Base-by-base conservation (phyloP, 331 rosid species). In the Pyrus hybrid region DNA sequence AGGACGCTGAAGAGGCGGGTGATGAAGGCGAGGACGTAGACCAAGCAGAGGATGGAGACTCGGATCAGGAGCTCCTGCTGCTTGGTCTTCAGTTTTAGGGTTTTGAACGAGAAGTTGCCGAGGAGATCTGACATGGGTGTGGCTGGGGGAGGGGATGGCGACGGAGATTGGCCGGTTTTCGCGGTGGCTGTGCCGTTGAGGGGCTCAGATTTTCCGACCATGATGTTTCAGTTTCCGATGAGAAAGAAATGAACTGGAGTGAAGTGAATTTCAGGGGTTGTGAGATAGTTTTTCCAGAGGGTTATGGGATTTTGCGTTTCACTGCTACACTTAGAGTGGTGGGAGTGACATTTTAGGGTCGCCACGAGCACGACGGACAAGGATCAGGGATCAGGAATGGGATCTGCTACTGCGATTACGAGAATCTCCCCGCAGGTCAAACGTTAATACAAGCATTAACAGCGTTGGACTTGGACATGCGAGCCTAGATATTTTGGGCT, bases 11-110 rank as follows among this genome's bases (percentile, higher is more conserved):
- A 95, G 32, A 95, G 96, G 43, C 99, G 96, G 11, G 93, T 92
- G 82, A 91, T 82, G 90, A 95, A 95, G 63, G 99, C 99, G 80
- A 95, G 81, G 54, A 92, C 63, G 79, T 95, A 95, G 78, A 95
- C 90, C 11, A 95, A 89, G 22, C 75, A 30, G 1, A 95, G 93
- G 23, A 88, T 84, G 6, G 94, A 53, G 32, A 95, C 91, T 3
- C 99, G 98, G 85, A 95, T 80, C 65, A 95, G 93, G 6, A 95
- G 96, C 84, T 95, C 99, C 71, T 95, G 97, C 30, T 95, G 97
- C 85, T 92, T 95, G 6, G 99, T 95, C 71, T 95, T 95, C 14
- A 95, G 91, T 79, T 91, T 95, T 16, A 92, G 45, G 71, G 85
- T 74, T 85, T 90, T 88, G 76, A 86, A 65, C 2, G 91, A 63